phyloP scores from a whole-genome alignment of 177 flowering plant genomes.

The Vitis hybrid region DNA sequence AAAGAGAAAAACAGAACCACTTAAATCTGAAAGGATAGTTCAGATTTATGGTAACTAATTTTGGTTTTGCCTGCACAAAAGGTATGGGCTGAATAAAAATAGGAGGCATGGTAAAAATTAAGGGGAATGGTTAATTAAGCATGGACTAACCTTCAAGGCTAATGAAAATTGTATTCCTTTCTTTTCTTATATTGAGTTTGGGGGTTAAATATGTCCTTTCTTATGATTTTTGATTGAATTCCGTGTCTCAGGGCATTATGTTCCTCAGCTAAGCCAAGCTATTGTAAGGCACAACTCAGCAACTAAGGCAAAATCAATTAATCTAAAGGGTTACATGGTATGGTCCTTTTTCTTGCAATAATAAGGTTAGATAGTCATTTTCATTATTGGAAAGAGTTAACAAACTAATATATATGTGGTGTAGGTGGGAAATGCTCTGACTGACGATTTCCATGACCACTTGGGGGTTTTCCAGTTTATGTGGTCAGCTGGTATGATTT shows the following conservation, averaged over 20 bases:
- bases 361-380: neutral
- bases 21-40: too few species aligned
- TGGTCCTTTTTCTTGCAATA: slow-evolving; percentile 1
- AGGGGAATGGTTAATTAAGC: too few species aligned
- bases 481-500: slow-evolving; percentile 91
- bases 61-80: too few species aligned
- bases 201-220: neutral
- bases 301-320: slow-evolving; percentile 41
- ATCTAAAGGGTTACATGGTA: slow-evolving; percentile 96
- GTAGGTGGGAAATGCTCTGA: slow-evolving; percentile 97
- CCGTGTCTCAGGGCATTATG: slow-evolving; percentile 76
- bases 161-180: too few species aligned
- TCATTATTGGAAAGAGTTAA: neutral
- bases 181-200: too few species aligned
- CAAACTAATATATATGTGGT: slow-evolving; percentile 12
- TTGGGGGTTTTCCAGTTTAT: slow-evolving; percentile 82
- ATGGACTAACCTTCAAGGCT: too few species aligned
- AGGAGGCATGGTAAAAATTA: too few species aligned
- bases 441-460: slow-evolving; percentile 81
- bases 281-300: slow-evolving; percentile 54
- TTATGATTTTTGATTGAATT: neutral
- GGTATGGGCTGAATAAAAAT: too few species aligned
- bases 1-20: too few species aligned
- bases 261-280: slow-evolving; percentile 93
- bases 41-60: too few species aligned